A percentile compares a stretch with the other conserved stretches of the same genome.
These are phyloP conservation scores for Afroboletus lepidellus DNA, from an alignment of 1,284 basidiomycete species.

Conservation along the genomic window DNA sequence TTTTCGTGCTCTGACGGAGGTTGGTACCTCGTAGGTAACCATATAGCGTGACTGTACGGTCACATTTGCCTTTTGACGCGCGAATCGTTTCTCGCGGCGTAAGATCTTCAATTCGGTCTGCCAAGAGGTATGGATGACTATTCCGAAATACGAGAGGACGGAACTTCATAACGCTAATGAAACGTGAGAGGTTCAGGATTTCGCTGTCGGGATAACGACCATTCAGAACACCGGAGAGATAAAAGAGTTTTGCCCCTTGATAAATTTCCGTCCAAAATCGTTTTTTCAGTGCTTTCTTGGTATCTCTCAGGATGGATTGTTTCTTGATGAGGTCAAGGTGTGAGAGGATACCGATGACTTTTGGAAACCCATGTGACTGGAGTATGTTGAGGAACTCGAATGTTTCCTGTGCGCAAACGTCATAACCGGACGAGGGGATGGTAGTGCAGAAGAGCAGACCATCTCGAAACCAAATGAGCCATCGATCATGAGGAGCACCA, in stretches of 20 bases:
- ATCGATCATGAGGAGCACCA: conserved; percentile 97
- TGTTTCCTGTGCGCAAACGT: conserved; percentile 69
- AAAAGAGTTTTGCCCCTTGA: conserved; percentile 97
- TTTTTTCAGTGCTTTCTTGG: conserved; percentile 95
- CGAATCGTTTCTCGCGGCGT: conserved; percentile 87
- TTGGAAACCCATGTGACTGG: conserved; percentile 96
- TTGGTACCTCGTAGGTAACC: conserved; percentile 95
- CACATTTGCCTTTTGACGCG: conserved; percentile 77
- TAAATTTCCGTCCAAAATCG: conserved; percentile 99
- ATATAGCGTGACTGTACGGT: conserved; percentile 90
- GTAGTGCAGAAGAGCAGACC: conserved; percentile 48
- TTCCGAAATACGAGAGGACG: conserved; percentile 96
- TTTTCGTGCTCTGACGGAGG: conserved; percentile 75
- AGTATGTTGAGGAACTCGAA: conserved; percentile 99
- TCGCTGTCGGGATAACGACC: conserved; percentile 98
- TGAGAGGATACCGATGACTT: conserved; percentile 94
- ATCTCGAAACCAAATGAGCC: conserved; percentile 99
- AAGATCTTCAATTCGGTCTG: conserved; percentile 93
- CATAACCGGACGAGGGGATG: background rate
- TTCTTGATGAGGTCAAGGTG: conserved; percentile 99
- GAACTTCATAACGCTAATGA: conserved; percentile 99
- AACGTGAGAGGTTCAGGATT: conserved; percentile 93
- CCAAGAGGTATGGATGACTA: conserved; percentile 93
- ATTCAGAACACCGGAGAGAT: conserved; percentile 96
- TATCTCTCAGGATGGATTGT: conserved; percentile 79